These are phyloP conservation scores for Candida piceae DNA, from an alignment of 805 yeast genomes.

Conservation along the genomic window DNA sequence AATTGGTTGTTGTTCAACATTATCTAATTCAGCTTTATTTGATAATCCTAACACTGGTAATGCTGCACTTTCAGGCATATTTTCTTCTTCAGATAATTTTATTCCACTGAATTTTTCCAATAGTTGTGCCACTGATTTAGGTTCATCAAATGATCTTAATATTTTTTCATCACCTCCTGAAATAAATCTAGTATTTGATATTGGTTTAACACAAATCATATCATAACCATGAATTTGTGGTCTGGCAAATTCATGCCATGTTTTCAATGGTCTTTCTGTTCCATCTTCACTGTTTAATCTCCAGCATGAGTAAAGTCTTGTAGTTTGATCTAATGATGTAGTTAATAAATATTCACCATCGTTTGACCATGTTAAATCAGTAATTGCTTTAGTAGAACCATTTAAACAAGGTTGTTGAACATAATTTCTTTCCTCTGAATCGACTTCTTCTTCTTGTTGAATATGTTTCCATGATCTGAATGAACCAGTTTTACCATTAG, in stretches of 20 bases:
- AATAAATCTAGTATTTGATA: constrained; percentile 61
- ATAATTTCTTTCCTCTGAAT: constrained; percentile 7
- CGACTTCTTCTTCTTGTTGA: constrained; percentile 20
- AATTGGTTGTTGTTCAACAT: constrained; percentile 32
- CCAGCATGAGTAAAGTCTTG: constrained; percentile 76
- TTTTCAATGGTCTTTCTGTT: constrained; percentile 21
- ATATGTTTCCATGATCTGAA: constrained; percentile 64
- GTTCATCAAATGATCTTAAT: constrained; percentile 82
- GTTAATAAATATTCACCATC: constrained; percentile 63
- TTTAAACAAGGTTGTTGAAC: constrained; percentile 52
- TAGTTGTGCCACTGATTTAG: constrained; percentile 66
- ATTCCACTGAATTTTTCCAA: constrained; percentile 51
- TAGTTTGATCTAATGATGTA: constrained; percentile 91
- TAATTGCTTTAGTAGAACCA: constrained; percentile 71
- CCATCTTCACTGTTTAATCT: constrained; percentile 26
- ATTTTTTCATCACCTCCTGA: constrained; percentile 97
- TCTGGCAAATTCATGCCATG: constrained; percentile 91
- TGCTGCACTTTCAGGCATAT: constrained; percentile 77
- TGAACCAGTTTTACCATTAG: constrained; percentile 91
- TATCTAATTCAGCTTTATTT: constrained; percentile 69
- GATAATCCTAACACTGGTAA: constrained; percentile 92
- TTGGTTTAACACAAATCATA: constrained; percentile 72
- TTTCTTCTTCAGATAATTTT: constrained; percentile 3
- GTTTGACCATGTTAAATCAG: constrained; percentile 73
- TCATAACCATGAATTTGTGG: constrained; percentile 99